phyloP scores from a whole-genome alignment of 2,329 filamentous ascomycete species.

The Microsporum canis region DNA sequence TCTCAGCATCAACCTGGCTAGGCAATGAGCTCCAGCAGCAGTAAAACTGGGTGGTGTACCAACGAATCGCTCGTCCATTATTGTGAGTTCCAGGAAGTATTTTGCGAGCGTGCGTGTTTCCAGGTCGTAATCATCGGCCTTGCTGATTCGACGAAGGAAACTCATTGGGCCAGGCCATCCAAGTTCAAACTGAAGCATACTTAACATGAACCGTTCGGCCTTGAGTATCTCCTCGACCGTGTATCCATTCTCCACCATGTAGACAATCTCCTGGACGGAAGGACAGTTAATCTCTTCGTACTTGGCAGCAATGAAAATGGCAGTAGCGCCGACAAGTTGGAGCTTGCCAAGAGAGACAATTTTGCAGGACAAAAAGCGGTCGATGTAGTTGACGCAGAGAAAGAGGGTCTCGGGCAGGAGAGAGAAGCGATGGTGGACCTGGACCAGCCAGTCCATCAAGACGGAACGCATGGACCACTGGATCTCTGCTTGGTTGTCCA shows the following conservation, averaged over 20 bases:
- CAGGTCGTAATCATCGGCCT: conserved; percentile 93
- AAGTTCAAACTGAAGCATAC: conserved; percentile 87
- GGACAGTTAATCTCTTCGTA: conserved; percentile 99
- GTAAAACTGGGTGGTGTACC: conserved; percentile 81
- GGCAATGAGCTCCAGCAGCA: conserved; percentile 82
- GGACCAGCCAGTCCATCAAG: conserved; percentile 94
- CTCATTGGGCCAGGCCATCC: conserved; percentile 99
- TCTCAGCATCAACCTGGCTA: conserved; percentile 75
- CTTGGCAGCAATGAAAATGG: conserved; percentile 90
- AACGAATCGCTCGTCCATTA: conserved; percentile 97
- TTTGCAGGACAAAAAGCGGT: conserved; percentile 90
- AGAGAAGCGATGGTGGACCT: conserved; percentile 85
- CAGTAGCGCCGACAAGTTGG: conserved; percentile 90
- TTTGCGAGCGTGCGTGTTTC: conserved; percentile 93
- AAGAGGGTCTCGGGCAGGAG: conserved; percentile 92
- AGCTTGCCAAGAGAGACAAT: conserved; percentile 90
- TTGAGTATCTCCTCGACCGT: conserved; percentile 85
- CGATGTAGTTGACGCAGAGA: conserved; percentile 90
- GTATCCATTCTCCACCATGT: conserved; percentile 95
- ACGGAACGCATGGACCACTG: conserved; percentile 98
- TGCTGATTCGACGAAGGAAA: conserved; percentile 92
- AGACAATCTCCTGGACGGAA: conserved; percentile 87
- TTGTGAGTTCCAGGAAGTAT: conserved; percentile 91
- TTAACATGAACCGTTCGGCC: conserved; percentile 96
- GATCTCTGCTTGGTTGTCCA: conserved; percentile 94